Evolutionary conservation across 164 flowering plant species (phyloP).

Genomic region (Santalum album): DNA sequence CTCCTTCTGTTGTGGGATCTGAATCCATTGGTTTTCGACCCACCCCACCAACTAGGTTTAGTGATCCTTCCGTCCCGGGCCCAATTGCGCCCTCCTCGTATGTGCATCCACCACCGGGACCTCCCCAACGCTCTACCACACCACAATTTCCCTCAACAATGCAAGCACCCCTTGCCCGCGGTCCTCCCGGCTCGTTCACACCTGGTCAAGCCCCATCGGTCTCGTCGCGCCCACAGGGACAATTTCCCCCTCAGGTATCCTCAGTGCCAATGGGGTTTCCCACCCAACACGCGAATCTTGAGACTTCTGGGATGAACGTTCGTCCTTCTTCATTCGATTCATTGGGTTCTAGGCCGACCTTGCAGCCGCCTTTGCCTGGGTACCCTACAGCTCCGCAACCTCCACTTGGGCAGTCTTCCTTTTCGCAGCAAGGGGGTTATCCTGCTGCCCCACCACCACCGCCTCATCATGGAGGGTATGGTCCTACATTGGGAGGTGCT

Average conservation of each 20-base stretch:
- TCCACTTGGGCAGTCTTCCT: too few species aligned
- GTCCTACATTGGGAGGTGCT: too few species aligned
- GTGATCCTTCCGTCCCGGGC: slow-evolving; percentile 37
- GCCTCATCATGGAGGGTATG: too few species aligned
- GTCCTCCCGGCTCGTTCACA: slow-evolving; percentile 31
- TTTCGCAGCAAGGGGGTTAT: too few species aligned
- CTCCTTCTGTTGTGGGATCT: slow-evolving; percentile 29
- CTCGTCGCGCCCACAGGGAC: slow-evolving; percentile 28
- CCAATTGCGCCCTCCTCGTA: slow-evolving; percentile 25
- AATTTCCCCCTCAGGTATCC: slow-evolving; percentile 34
- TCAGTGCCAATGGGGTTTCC: slow-evolving; percentile 57
- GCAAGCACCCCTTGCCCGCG: slow-evolving; percentile 27
- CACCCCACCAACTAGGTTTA: slow-evolving; percentile 32
- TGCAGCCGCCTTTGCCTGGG: too few species aligned
- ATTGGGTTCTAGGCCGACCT: slow-evolving; percentile 27
- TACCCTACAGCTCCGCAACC: too few species aligned
- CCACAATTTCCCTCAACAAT: slow-evolving; percentile 35
- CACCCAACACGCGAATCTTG: slow-evolving; percentile 22
- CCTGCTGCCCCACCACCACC: too few species aligned
- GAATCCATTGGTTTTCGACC: slow-evolving; percentile 29
- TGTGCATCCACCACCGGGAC: slow-evolving; percentile 28
- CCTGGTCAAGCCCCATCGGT: slow-evolving; percentile 28
- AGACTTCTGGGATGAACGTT: slow-evolving; percentile 20
- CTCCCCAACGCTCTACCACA: slow-evolving; percentile 35
- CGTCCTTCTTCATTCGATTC: slow-evolving; percentile 32